Base-by-base conservation (phyloP, 305 asterid species). In the Fraxinus angustifolia region DNA sequence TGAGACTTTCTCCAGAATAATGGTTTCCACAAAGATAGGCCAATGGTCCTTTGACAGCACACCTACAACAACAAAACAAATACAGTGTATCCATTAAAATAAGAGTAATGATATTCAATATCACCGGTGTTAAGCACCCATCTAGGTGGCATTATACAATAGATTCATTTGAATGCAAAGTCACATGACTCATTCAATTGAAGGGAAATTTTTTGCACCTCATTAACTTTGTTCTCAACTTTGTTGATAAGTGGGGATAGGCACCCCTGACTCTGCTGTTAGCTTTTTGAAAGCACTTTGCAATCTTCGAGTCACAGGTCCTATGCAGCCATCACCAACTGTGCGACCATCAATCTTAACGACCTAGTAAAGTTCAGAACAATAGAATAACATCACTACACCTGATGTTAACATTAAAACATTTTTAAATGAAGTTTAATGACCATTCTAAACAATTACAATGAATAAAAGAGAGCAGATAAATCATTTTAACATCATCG, bases 271-370 rank as follows among this genome's bases (percentile, higher is more conserved):
- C 70, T 87, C 97, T 45, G 89, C 86, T 33, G 89, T 86, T 87
- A 92, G 83, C 31, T 81, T 90, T 79, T 75, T 86, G 79, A 84
- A 94, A 82, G 91, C 92, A 75, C 70, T 80, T 83, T 92, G 97
- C 82, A 94, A 58, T 80, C 87, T 89, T 78, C 75, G 91, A 40
- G 98, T 92, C 82, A 90, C 88, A 0, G 95, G 89, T 86, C 98
- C 98, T 42, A 94, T 93, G 72, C 30, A 70, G 73, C 98, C 98
- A 81, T 91, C 89, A 16, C 97, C 97, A 10, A 94, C 74, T 35
- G 83, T 77, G 50, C 97, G 95, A 28, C 97, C 98, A 73, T 94
- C 98, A 28, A 94, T 90, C 78, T 86, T 90, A 75, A 88, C 77
- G 71, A 94, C 98, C 97, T 94, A 76, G 78, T 74, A 80, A 72